Evolutionary conservation across 1,139 yeast species (phyloP).

Genomic region (Yamadazyma kanchanaburiensis): DNA sequence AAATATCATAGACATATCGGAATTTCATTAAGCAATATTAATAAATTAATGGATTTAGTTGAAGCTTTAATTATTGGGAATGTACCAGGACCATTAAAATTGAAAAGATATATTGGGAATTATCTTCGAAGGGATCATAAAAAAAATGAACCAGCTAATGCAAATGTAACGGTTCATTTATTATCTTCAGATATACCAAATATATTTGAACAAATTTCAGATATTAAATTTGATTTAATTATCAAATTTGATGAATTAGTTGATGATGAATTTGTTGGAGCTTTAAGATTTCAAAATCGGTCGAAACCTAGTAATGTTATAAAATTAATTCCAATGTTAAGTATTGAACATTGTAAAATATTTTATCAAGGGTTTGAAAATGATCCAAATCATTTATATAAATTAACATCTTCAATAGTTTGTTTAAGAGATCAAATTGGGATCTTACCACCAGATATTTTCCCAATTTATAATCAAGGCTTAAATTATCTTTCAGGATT

Average conservation of each 20-base stretch:
- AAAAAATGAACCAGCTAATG: constrained; percentile 18
- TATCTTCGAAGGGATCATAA: constrained; percentile 33
- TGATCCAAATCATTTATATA: constrained; percentile 50
- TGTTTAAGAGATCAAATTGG: constrained; percentile 86
- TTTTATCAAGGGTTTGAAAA: constrained; percentile 23
- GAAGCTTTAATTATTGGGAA: constrained; percentile 77
- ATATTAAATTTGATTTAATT: constrained; percentile 53
- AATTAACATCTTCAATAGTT: constrained; percentile 77
- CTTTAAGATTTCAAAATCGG: constrained; percentile 31
- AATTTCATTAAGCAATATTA: constrained; percentile 31
- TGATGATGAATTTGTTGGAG: constrained; percentile 26
- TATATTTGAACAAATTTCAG: constrained; percentile 21
- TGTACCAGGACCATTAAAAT: constrained; percentile 44
- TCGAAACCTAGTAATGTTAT: constrained; percentile 51
- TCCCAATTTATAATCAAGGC: constrained; percentile 71
- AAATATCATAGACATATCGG: constrained; percentile 36
- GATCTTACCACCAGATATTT: constrained; percentile 70
- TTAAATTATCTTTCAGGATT: constrained; percentile 62
- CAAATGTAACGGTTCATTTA: constrained; percentile 31
- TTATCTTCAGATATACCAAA: constrained; percentile 41
- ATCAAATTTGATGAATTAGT: constrained; percentile 73
- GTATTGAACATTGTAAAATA: constrained; percentile 72
- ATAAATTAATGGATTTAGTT: constrained; percentile 62
- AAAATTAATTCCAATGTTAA: constrained; percentile 69
- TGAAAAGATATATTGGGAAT: constrained; percentile 67